Conservation (phyloP, 2,329 filamentous ascomycete species). For the Fusarium torreyae region DNA sequence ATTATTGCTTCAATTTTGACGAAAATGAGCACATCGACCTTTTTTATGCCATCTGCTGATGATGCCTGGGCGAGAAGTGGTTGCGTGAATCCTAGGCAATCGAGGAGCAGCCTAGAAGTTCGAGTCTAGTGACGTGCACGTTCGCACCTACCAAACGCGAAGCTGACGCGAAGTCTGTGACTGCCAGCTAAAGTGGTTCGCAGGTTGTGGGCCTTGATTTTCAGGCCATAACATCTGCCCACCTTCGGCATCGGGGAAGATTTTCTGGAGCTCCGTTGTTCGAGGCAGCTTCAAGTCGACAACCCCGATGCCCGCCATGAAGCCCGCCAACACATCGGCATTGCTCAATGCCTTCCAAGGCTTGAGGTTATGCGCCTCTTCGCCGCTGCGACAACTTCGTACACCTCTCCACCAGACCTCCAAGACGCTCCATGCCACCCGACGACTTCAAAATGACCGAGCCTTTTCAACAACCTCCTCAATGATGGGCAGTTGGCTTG, state of each 20-base stretch:
- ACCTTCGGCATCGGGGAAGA: constrained; percentile 44
- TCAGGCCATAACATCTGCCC: constrained; percentile 40
- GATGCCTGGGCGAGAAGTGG: constrained; percentile 43
- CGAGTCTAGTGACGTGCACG: constrained; percentile 54
- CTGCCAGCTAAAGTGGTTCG: constrained; percentile 53
- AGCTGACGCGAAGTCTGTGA: constrained; percentile 63
- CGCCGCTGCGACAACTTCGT: constrained; percentile 58
- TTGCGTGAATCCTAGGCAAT: constrained; percentile 42
- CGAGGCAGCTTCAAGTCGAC: constrained; percentile 45
- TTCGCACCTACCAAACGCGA: constrained; percentile 56
- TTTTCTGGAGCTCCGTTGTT: constrained; percentile 54
- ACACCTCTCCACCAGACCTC: constrained; percentile 52
- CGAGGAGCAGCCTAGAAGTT: constrained; percentile 50
- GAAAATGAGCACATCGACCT: constrained; percentile 6
- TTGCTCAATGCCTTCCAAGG: constrained; percentile 67
- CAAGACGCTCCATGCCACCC: constrained; percentile 51
- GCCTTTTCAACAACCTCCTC: constrained; percentile 80
- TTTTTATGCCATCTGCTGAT: constrained; percentile 46
- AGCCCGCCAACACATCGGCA: constrained; percentile 59
- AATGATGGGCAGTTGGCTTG: constrained; percentile 81
- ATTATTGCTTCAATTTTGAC: constrained; percentile 16
- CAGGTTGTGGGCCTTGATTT: constrained; percentile 30
- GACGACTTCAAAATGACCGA: constrained; percentile 66
- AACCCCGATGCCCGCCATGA: constrained; percentile 60
- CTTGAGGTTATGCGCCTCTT: constrained; percentile 62